Base-by-base conservation (phyloP, 805 yeast species). In the Lachancea fermentati region DNA sequence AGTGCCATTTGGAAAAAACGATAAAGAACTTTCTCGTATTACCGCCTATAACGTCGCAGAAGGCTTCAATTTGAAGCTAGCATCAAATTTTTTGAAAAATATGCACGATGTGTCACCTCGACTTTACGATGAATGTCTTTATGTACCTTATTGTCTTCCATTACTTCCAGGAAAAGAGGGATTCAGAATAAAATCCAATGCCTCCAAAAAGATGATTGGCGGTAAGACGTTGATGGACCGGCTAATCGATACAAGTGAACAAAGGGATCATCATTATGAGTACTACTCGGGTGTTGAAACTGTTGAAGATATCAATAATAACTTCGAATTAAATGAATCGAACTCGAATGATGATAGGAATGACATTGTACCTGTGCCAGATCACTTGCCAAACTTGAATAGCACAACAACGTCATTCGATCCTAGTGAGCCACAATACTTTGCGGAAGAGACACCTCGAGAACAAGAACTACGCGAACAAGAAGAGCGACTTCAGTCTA, bases 21-120 rank as follows among this genome's bases (percentile, higher is more conserved):
- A 71, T 75, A 28, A 79, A 73, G 41, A 54, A 47, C 73, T 82
- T 48, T 79, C 94, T 30, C 65, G 98, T 47, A 88, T 89, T 41
- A 89, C 97, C 0, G 97, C 97, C 1, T 91, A 91, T 62, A 76
- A 87, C 49, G 81, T 89, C 4, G 81, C 96, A 13, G 97, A 87
- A 43, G 85, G 83, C 24, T 81, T 87, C 54, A 73, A 85, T 52
- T 62, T 93, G 39, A 69, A 70, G 24, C 66, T 74, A 5, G 76
- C 87, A 2, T 71, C 82, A 1, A 69, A 72, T 33, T 91, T 86
- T 51, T 64, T 93, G 19, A 67, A 73, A 30, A 67, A 73, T 5
- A 70, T 79, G 32, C 98, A 91, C 62, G 81, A 81, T 51, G 95
- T 89, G 1, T 75, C 85, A 5, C 95, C 96, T 1, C 68, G 97